Evolutionary conservation across 305 asterid genomes (phyloP), one percentile per base, ranked within the genome.

Genomic region (Solanum hybrid): DNA sequence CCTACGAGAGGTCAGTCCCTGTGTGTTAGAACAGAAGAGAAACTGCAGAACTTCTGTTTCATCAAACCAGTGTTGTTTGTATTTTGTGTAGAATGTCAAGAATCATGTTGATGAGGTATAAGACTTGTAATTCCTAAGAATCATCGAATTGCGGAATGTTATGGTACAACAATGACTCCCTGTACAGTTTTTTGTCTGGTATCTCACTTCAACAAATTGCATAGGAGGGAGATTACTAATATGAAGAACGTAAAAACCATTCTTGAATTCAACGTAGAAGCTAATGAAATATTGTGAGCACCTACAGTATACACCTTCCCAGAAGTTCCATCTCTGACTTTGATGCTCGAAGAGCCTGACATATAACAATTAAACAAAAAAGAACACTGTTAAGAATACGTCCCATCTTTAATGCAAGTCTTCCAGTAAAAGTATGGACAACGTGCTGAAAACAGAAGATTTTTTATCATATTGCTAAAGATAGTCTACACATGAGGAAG

Each of bases 291-390:
- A 74, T 81, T 74, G 57, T 93, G 94, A 75, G 92, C 89, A 4
- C 90, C 90, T 40, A 93, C 91, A 0, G 85, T 18, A 89, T 92
- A 91, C 37, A 37, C 92, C 28, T 89, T 86, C 73, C 92, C 94
- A 5, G 95, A 89, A 64, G 64, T 89, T 51, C 86, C 93, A 61
- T 93, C 95, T 81, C 39, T 89, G 77, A 93, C 90, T 91, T 90
- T 93, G 91, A 93, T 92, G 90, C 92, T 92, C 3, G 95, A 90
- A 89, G 95, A 93, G 89, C 95, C 94, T 92, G 92, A 76, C 46
- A 89, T 34, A n/a, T 37, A 42, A 14, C 77, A 71, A 71, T 11
- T 10, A 10, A 4, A 61, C 11, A 20, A 2, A 20, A 29, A 77
- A 26, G 79, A 28, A 28, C 24, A 37, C 29, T 29, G 34, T 4